Evolutionary conservation across 352 stramenopile genomes (phyloP).

Genomic region (Globisporangium heterothallicum): DNA sequence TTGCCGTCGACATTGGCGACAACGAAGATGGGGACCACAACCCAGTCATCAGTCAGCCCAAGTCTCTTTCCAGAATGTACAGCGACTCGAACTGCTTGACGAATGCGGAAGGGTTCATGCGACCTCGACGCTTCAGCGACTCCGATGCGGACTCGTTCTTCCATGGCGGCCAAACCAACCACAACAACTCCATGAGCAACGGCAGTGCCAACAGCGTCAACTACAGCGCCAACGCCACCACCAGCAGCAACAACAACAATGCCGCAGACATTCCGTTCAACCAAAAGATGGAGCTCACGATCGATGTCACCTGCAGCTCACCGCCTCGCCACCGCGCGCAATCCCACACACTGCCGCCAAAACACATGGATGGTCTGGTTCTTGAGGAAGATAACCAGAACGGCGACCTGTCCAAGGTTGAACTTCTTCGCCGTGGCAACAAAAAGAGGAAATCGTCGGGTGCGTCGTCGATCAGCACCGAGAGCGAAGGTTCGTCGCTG

Average conservation of each 20-base stretch:
- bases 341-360: constrained; percentile 9
- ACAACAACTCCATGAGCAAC: constrained; percentile 21
- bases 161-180: constrained; percentile 21
- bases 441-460: constrained; percentile 53
- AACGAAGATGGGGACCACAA: constrained; percentile 32
- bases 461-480: constrained; percentile 33
- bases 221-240: constrained; percentile 6
- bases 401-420: constrained; percentile 11
- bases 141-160: constrained; percentile 76
- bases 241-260: not conserved
- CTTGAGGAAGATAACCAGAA: constrained; percentile 7
- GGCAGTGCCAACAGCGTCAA: constrained; percentile 8
- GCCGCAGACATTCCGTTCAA: constrained; percentile 5
- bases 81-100: constrained; percentile 51
- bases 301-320: constrained; percentile 11
- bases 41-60: constrained; percentile 34
- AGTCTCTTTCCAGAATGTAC: constrained; percentile 66
- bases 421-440: constrained; percentile 6
- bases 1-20: constrained; percentile 73
- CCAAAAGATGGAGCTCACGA: constrained; percentile 14
- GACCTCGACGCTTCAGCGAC: constrained; percentile 76
- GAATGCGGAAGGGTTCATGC: constrained; percentile 28
- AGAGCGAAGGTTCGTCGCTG: constrained; percentile 39
- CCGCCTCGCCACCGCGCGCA: constrained; percentile 9
- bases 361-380: not conserved